phyloP scores from a whole-genome alignment of 2,329 filamentous ascomycete genomes.

The Fusarium solani-melongenae region DNA sequence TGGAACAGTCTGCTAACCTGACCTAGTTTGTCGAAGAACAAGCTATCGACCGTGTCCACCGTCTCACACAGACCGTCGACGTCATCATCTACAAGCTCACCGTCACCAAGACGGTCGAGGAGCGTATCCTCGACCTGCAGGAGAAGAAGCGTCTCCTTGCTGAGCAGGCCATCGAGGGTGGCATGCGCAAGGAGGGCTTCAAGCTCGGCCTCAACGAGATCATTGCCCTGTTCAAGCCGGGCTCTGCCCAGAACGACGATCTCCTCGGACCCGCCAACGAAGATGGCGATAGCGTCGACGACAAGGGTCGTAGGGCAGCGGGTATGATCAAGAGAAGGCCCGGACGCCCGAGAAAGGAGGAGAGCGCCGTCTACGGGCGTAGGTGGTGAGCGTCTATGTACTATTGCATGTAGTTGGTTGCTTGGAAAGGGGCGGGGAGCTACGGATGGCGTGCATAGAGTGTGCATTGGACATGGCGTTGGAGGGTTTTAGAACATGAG shows the following conservation, averaged over 20 bases:
- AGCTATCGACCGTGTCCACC: constrained; percentile 97
- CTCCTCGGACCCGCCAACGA: constrained; percentile 31
- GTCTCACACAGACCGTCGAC: constrained; percentile 95
- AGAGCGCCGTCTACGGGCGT: constrained; percentile 33
- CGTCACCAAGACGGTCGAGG: constrained; percentile 87
- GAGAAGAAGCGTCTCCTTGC: constrained; percentile 93
- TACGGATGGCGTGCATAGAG: neutral
- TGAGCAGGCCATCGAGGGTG: constrained; percentile 89
- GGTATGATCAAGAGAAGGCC: constrained; percentile 42
- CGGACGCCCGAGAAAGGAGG: constrained; percentile 32
- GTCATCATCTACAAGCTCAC: constrained; percentile 96
- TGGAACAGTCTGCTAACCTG: constrained; percentile 12
- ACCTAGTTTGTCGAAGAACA: constrained; percentile 93
- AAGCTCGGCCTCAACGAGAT: constrained; percentile 96
- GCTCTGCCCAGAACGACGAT: constrained; percentile 48
- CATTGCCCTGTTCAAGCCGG: constrained; percentile 85
- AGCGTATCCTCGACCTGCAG: constrained; percentile 93
- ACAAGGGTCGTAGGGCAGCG: constrained; percentile 37
- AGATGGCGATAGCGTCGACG: constrained; percentile 23
- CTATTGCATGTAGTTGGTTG: neutral
- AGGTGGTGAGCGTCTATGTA: constrained; percentile 20
- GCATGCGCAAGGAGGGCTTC: constrained; percentile 75
- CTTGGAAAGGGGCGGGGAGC: neutral
- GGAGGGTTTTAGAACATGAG: neutral
- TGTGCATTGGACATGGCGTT: neutral